Percentiles rank a stretch among this genome's conserved stretches.
Conservation (phyloP, 768 basidiomycete genomes). For the Austroboletus eburneus region DNA sequence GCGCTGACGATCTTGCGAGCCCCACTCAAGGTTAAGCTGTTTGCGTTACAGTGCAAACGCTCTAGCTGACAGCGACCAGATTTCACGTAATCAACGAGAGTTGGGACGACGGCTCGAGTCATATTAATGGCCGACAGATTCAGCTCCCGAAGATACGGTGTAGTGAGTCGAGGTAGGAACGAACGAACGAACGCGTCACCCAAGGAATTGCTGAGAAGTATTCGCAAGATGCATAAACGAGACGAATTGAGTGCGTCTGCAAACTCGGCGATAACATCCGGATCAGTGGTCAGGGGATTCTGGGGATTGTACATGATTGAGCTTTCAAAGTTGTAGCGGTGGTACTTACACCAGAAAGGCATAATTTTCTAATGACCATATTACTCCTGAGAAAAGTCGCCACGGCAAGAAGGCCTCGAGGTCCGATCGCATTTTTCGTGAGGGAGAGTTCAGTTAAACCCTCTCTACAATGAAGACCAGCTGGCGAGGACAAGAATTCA, state of each 20-base stretch:
- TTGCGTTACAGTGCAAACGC: slow-evolving; percentile 52
- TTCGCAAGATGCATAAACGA: slow-evolving; percentile 43
- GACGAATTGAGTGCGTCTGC: slow-evolving; percentile 53
- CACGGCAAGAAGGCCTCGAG: slow-evolving; percentile 52
- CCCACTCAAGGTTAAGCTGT: slow-evolving; percentile 44
- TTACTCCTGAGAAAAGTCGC: slow-evolving; percentile 48
- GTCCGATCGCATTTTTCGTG: slow-evolving; percentile 53
- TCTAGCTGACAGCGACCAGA: slow-evolving; percentile 49
- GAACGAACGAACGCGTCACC: slow-evolving; percentile 45
- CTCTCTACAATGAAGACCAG: slow-evolving; percentile 38
- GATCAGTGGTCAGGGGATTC: slow-evolving; percentile 41
- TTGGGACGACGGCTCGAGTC: slow-evolving; percentile 38
- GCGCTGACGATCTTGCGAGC: slow-evolving; percentile 44
- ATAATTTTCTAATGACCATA: slow-evolving; percentile 42
- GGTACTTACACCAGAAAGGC: slow-evolving; percentile 54
- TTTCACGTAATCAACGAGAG: slow-evolving; percentile 45
- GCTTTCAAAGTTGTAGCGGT: neutral
- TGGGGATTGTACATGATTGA: slow-evolving; percentile 19
- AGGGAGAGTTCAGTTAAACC: slow-evolving; percentile 52
- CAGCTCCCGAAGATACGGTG: slow-evolving; percentile 48
- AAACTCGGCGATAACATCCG: slow-evolving; percentile 37
- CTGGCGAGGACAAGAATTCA: slow-evolving; percentile 46
- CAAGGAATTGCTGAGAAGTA: slow-evolving; percentile 48
- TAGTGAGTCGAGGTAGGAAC: slow-evolving; percentile 49
- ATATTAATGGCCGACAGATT: slow-evolving; percentile 52